These are phyloP conservation scores for Penicillium sp. DNA, from an alignment of 2,329 filamentous ascomycete genomes.

Conservation along the genomic window DNA sequence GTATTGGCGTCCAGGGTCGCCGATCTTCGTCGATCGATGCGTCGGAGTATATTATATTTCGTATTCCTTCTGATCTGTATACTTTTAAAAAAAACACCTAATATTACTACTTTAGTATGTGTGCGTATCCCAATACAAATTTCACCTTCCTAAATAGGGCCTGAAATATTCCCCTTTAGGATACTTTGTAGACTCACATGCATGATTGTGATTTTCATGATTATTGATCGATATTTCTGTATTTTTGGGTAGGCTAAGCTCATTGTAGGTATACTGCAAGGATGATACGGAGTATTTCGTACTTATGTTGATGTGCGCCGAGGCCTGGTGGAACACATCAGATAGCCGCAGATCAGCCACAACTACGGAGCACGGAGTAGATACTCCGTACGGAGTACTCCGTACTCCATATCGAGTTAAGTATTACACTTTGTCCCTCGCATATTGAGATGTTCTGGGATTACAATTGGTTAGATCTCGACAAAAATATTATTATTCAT, in stretches of 20 bases:
- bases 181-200: background rate
- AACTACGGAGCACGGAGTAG: background rate
- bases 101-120: background rate
- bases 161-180: background rate
- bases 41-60: background rate
- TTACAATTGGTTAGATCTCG: background rate
- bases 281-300: background rate
- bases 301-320: background rate
- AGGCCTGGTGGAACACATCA: background rate
- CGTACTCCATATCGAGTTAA: background rate
- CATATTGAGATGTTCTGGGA: background rate
- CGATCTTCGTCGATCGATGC: conserved; percentile 19
- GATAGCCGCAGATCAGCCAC: background rate
- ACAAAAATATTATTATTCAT: background rate
- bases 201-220: background rate
- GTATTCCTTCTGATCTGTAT: background rate
- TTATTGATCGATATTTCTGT: background rate
- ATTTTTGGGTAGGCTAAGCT: no score
- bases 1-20: conserved; percentile 4
- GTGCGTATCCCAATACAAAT: background rate
- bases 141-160: conserved; percentile 1
- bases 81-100: background rate
- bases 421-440: background rate
- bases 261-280: background rate
- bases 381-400: no score